Conservation (phyloP, 129 eudicot species). For the Artemisia tridentata region DNA sequence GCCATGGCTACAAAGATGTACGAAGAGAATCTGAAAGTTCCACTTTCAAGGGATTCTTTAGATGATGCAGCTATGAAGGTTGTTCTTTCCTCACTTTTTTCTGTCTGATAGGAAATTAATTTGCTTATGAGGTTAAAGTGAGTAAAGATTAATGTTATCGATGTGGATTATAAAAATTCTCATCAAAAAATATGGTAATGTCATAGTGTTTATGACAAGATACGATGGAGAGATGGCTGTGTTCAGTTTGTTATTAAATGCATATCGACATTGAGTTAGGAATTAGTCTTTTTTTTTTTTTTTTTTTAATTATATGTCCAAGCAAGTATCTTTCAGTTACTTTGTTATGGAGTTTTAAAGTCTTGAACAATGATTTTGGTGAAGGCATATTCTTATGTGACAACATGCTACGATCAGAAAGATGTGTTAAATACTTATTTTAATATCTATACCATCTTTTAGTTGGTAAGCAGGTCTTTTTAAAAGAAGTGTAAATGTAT, state of each 20-base stretch:
- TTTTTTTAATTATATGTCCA: not conserved
- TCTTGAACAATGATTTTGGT: conserved; percentile 8
- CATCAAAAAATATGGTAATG: conserved; percentile 8
- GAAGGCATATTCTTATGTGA: not conserved
- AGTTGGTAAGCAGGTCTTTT: not conserved
- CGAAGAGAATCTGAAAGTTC: conserved; percentile 75
- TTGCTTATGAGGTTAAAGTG: conserved; percentile 2
- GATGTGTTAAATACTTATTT: not conserved
- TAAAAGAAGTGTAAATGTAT: not conserved
- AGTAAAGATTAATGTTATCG: not conserved
- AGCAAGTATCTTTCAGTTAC: not conserved
- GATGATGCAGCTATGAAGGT: conserved; percentile 90
- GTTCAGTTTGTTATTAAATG: not conserved
- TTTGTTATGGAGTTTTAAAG: not conserved
- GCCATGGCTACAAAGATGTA: conserved; percentile 93
- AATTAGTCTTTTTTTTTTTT: too few species aligned
- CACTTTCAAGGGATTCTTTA: conserved; percentile 57
- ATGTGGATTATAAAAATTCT: not conserved
- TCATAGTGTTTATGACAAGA: not conserved
- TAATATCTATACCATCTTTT: not conserved
- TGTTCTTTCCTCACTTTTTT: conserved; percentile 3
- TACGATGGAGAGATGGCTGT: not conserved
- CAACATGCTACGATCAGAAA: not conserved
- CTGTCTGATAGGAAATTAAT: not conserved
- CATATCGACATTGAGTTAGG: too few species aligned